Evolutionary conservation across 108 stramenopile genomes (phyloP), one percentile per base, ranked within the genome.

Genomic region (Skeletonema tropicum): DNA sequence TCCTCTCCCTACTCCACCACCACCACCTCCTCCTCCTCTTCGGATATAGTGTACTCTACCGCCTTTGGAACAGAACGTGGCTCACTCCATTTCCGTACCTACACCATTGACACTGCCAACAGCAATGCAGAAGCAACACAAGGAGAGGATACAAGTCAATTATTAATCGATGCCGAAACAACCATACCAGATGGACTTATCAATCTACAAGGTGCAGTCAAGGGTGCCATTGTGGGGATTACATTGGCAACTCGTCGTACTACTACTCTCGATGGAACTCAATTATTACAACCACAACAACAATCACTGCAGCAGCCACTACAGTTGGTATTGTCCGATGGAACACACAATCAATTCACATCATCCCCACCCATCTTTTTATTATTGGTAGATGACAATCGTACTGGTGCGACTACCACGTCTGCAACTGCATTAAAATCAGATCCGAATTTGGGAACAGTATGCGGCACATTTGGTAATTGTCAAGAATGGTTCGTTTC

Each of bases 21-120:
- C 3, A 19, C 61, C 42, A n/a, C 42, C 3, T 45, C 42, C 5
- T 4, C 42, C 0, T 41, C 39, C 2, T 41, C 39, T 3, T 45
- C 42, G 0, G 52, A 30, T 26, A 14, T 19, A 7, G 68, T 33
- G 7, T 79, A 83, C 42, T 75, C 88, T 0, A 73, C 91, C 29
- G 80, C 90, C 15, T 86, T 87, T 60, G 94, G 94, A 1, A 91
- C 91, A 13, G 94, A 95, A 68, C 83, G 88, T 41, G 94, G 91
- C 52, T 79, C 85, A 17, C 64, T 95, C 19, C 91, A 95, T 70
- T 85, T 70, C 61, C 82, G 94, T 55, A 79, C 79, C 6, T 92
- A 90, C 70, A 72, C 84, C 4, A 33, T 78, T 23, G 61, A 35
- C 9, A n/a, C 55, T 6, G 38, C 30, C 6, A 30, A 33, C 25